Base-by-base conservation (phyloP, 1,284 basidiomycete species). In the Ustilago curta region DNA sequence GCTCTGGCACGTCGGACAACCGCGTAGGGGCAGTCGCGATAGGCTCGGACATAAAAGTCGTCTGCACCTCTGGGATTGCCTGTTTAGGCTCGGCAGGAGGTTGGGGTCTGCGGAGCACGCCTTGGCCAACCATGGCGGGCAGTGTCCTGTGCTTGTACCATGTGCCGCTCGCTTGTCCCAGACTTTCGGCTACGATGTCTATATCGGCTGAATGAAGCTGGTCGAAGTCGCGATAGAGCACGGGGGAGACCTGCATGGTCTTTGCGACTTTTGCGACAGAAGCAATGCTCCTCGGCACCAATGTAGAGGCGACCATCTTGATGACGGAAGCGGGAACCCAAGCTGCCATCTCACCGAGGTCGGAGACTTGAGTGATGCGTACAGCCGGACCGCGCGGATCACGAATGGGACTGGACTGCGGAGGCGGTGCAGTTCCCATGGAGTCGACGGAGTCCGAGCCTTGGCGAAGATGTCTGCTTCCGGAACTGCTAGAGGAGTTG, bases 251-350 rank as follows among this genome's bases (percentile, higher is more conserved):
- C 4, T 49, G 56, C 70, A 79, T 79, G 12, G 61, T 59, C 31
- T 67, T 68, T 21, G 79, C 76, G 12, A 76, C 61, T 21, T 80
- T 80, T 4, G 75, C 72, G 19, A 82, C 80, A 0, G 70, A 66
- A 4, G 70, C 70, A n/a, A 82, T 61, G 27, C 68, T 72, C 9
- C 80, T 47, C 0, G 80, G 80, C 19, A 82, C 80, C 48, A 82
- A 35, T 1, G 80, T 79, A 2, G 63, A 67, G 2, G 78, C 79
- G 42, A 82, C 80, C 80, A 82, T 80, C 54, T 70, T 71, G 55
- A 82, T 71, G 29, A 80, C 75, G 8, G 71, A 73, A 4, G 77
- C 58, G 0, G 80, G 80, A 8, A 82, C 75, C 80, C 80, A 82
- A 18, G 79, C 69, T 1, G 80, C 78, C 58, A 77, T 70, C 31